phyloP scores from a whole-genome alignment of 768 basidiomycete species.

The Kockovaella imperatae region DNA sequence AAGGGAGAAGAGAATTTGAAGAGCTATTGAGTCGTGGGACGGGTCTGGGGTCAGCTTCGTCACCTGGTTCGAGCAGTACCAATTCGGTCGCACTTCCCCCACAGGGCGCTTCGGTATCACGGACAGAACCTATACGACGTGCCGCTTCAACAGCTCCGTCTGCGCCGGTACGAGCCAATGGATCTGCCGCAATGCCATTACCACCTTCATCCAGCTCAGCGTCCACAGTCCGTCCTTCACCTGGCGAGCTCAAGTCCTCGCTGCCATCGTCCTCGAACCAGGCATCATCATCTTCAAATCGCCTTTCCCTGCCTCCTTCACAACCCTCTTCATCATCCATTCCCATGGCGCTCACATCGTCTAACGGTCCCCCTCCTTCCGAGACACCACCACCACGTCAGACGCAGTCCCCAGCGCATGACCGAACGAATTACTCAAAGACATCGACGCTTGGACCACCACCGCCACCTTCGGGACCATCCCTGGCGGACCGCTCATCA shows the following conservation, averaged over 20 bases:
- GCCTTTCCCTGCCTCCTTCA: slow-evolving; percentile 12
- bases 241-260: neutral
- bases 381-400: neutral
- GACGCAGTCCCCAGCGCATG: neutral
- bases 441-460: neutral
- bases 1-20: slow-evolving; percentile 25
- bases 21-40: slow-evolving; percentile 21
- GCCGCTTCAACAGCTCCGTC: neutral
- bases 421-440: neutral
- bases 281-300: neutral
- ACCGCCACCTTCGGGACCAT: slow-evolving; percentile 1
- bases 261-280: neutral
- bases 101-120: neutral
- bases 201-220: neutral
- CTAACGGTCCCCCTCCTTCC: too few relatives aligned
- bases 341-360: slow-evolving; percentile 9
- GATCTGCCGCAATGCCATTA: neutral
- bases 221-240: neutral
- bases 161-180: neutral
- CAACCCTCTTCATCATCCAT: slow-evolving; percentile 11
- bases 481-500: neutral
- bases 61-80: neutral
- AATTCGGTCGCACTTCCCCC: too few relatives aligned
- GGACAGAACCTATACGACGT: neutral
- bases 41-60: neutral